Evolutionary conservation across 192 early-diverging fungal genomes (phyloP), one percentile per base, ranked within the genome.

Genomic region (Dissophora ornata): DNA sequence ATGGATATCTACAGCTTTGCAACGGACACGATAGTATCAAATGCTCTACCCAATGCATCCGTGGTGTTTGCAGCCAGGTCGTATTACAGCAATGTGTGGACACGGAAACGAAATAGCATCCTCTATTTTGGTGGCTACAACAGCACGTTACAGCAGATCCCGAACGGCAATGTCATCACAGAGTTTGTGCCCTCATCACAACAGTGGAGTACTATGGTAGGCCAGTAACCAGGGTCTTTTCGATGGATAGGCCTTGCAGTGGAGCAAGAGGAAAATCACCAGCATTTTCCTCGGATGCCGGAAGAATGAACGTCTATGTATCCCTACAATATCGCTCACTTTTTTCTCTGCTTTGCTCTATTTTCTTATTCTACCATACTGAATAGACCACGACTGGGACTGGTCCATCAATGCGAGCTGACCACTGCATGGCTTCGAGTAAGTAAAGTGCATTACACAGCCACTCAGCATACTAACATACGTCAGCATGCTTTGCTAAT

Each of bases 61-160:
- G 11, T 16, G 1, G n/a, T 45, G 7, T 55, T 70, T 6, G 30
- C 30, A 7, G 36, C 32, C 19, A 53, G 71, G 22, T 36, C 71
- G 0, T 75, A 75, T 48, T 75, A 67, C 25, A n/a, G 38, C 16
- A 48, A 46, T 24, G 51, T 54, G 21, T 75, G 63, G 63, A 44
- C 48, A 3, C 13, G 41, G 25, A 53, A 60, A 7, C 57, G 71
- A 9, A 61, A 60, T 13, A 75, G 71, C 8, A 65, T 65, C 36
- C 44, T 77, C 3, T 62, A 56, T 29, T 77, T 77, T 62, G 73
- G 73, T 26, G 73, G 73, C 4, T 77, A 77, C 29, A 67, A 62
- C 36, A 4, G 21, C 1, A 4, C 52, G 4, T 42, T 49, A 0
- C 8, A 24, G 8, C 21, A 22, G 0, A 41, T 67, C 11, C 19